Evolutionary conservation across 2,329 filamentous ascomycete genomes (phyloP), one percentile per base, ranked within the genome.

Genomic region (Xylariales sp.): DNA sequence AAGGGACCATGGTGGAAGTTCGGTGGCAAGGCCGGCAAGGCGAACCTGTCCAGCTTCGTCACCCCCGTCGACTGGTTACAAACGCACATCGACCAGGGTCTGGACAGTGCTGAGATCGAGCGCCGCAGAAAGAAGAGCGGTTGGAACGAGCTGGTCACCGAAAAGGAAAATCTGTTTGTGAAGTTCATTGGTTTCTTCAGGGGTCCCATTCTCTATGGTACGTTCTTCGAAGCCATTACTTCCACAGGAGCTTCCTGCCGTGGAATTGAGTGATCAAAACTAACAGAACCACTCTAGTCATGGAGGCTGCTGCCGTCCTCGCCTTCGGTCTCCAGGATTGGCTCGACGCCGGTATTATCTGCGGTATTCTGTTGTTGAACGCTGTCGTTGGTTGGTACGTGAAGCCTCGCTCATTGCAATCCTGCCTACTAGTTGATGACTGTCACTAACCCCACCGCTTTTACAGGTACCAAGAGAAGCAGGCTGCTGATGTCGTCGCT

Each of bases 401-500:
- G n/a, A n/a, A n/a, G n/a, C n/a, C n/a, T n/a, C n/a, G n/a, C n/a
- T n/a, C n/a, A n/a, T n/a, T n/a, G n/a, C n/a, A n/a, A n/a, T n/a
- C n/a, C n/a, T n/a, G n/a, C n/a, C n/a, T n/a, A n/a, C n/a, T n/a
- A n/a, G n/a, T n/a, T n/a, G n/a, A n/a, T n/a, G n/a, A n/a, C n/a
- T n/a, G n/a, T n/a, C n/a, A n/a, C n/a, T n/a, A n/a, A n/a, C n/a
- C n/a, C n/a, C n/a, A n/a, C n/a, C n/a, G n/a, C n/a, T n/a, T n/a
- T n/a, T n/a, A n/a, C n/a, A n/a, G n/a, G n/a, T 85, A 85, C 63
- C 82, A 86, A 61, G 82, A 86, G 63, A 85, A 85, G 69, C 81
- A 85, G 63, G 82, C 82, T 54, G 81, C 81, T 56, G 82, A 86
- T 63, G 80, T 85, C 55, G 81, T 84, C 53, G 81, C 81, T 40